Base-by-base conservation (phyloP, 202 grass and related monocot genomes). In the Schoenoplectus triqueter region DNA sequence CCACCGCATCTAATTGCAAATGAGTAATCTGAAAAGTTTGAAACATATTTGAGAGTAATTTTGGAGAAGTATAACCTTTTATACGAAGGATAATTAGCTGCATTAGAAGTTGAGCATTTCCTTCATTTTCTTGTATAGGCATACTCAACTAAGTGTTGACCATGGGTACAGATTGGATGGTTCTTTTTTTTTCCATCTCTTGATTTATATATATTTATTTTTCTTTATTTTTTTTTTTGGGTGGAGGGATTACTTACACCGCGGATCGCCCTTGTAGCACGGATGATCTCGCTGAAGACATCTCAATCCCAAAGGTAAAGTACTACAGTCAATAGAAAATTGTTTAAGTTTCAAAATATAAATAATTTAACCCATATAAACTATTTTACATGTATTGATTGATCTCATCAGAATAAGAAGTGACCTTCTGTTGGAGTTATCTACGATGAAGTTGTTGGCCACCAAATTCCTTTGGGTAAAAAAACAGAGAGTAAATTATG, bases 251-350 rank as follows among this genome's bases (percentile, higher is more conserved):
- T 8, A 61, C 95, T 90, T 52, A 97, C 92, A 97, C 0, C 45
- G 50, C 64, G 95, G 90, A 64, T 64, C 78, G 56, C 86, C 90
- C 78, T 85, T 90, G 85, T 91, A 85, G 56, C 95, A 97, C 45
- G 92, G 92, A 39, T 87, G 86, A 85, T 93, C 80, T 68, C 82
- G 82, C 83, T 97, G 95, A 85, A 97, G 92, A 64, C 95, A 97
- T 9, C 13, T 55, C 78, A 94, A 50, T 48, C 87, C 87, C 31
- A 31, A 31, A 31, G 31, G 31, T 31, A 31, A 31, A 31, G 31
- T 31, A 31, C 31, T 31, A 31, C 31, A 31, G 31, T 31, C 31
- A 31, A 31, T 31, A 31, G 31, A 31, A 31, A 31, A 31, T 31
- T 31, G 31, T 31, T 31, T 31, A 31, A 31, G 31, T 31, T 31